A percentile compares a stretch with the other conserved stretches of the same genome.
Conservation (phyloP, 2,329 filamentous ascomycete species). For the Ophiostoma ulmi region DNA sequence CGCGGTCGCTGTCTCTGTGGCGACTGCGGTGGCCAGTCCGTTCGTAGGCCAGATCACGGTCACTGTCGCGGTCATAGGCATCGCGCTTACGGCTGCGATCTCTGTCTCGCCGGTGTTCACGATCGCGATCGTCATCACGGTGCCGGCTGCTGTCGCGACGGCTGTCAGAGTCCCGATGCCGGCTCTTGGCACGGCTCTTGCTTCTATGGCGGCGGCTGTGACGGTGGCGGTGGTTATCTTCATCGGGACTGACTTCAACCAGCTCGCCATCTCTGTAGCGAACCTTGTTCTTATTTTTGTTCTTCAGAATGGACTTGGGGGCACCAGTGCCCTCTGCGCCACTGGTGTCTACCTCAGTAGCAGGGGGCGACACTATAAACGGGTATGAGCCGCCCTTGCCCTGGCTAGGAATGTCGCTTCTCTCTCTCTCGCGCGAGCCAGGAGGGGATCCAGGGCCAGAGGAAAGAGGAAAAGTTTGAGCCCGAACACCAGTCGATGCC, state of each 20-base stretch:
- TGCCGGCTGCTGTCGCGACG: conserved; percentile 30
- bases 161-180: conserved; percentile 29
- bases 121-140: conserved; percentile 38
- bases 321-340: conserved; percentile 33
- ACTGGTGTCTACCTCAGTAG: conserved; percentile 31
- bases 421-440: background rate
- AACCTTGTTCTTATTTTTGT: conserved; percentile 54
- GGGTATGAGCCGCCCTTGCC: conserved; percentile 34
- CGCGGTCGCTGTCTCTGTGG: conserved; percentile 16
- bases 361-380: conserved; percentile 36
- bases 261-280: conserved; percentile 47
- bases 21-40: conserved; percentile 23
- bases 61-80: conserved; percentile 30
- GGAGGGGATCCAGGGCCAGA: background rate
- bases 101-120: conserved; percentile 37
- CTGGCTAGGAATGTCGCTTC: background rate
- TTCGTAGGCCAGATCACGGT: conserved; percentile 28
- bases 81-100: conserved; percentile 28
- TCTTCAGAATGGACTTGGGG: conserved; percentile 59
- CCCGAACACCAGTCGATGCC: background rate
- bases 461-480: conserved; percentile 20
- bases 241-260: conserved; percentile 39
- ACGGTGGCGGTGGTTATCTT: conserved; percentile 24
- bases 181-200: conserved; percentile 24
- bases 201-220: background rate